These are phyloP conservation scores for Gossypioides kirkii DNA, from an alignment of 345 rosid genomes.

Conservation along the genomic window DNA sequence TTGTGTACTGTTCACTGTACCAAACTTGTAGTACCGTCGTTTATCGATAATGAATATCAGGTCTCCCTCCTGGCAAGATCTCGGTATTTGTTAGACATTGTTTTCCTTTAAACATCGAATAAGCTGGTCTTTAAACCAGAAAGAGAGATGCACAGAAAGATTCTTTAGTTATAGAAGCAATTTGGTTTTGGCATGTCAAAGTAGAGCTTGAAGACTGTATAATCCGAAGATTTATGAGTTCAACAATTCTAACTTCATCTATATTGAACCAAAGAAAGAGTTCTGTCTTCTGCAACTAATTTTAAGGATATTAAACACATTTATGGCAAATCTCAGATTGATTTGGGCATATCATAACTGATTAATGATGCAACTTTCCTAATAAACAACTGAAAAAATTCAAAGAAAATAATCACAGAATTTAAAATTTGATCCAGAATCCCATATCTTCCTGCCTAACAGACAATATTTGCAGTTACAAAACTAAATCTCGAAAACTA, in stretches of 20 bases:
- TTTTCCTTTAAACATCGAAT: background rate
- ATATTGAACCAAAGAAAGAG: background rate
- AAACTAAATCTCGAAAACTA: background rate
- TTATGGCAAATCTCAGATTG: background rate
- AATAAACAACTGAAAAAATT: background rate
- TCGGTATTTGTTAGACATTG: background rate
- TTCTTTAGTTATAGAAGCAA: background rate
- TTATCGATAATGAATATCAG: slow-evolving; percentile 6
- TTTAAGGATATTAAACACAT: background rate
- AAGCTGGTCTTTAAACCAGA: background rate
- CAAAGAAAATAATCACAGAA: background rate
- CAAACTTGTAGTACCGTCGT: background rate
- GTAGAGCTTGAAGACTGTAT: background rate
- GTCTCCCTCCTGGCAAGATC: background rate
- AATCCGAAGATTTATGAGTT: background rate
- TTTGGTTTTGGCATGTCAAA: background rate
- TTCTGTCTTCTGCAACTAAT: background rate
- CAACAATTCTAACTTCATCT: background rate
- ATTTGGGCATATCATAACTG: background rate
- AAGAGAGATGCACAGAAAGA: background rate
- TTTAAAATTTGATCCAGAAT: background rate
- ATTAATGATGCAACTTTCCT: background rate
- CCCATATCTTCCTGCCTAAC: background rate
- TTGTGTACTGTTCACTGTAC: background rate
- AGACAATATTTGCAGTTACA: too few species aligned